phyloP scores from a whole-genome alignment of 495 filamentous ascomycete genomes.

The Talaromyces proteolyticus region DNA sequence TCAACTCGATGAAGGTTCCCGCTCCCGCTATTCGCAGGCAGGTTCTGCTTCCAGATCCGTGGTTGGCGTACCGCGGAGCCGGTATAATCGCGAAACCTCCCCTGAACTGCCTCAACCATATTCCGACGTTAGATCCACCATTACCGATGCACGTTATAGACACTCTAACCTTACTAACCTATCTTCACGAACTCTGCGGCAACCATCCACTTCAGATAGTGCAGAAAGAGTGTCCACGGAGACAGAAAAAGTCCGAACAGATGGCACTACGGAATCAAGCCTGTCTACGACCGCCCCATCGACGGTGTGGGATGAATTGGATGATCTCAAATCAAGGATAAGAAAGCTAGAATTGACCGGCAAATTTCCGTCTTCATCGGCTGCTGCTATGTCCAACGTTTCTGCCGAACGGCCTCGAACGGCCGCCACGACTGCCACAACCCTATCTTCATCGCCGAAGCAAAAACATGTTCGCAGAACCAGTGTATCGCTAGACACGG shows the following conservation, averaged over 20 bases:
- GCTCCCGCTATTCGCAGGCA: slow-evolving; percentile 31
- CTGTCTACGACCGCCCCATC: slow-evolving; percentile 83
- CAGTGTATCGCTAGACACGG: slow-evolving; percentile 18
- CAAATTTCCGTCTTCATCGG: slow-evolving; percentile 74
- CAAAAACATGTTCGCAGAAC: slow-evolving; percentile 41
- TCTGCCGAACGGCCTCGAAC: slow-evolving; percentile 81
- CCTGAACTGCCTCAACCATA: slow-evolving; percentile 35
- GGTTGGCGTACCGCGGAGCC: slow-evolving; percentile 33
- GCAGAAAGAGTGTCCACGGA: slow-evolving; percentile 30
- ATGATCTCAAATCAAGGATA: slow-evolving; percentile 92
- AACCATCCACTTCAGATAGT: slow-evolving; percentile 44
- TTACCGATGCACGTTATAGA: slow-evolving; percentile 22
- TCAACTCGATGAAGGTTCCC: slow-evolving; percentile 43
- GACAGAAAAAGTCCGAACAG: slow-evolving; percentile 45
- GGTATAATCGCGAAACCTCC: slow-evolving; percentile 36
- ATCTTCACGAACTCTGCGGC: slow-evolving; percentile 40
- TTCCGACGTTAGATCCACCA: slow-evolving; percentile 40
- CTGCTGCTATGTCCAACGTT: slow-evolving; percentile 66
- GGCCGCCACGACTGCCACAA: slow-evolving; percentile 89
- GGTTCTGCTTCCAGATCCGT: slow-evolving; percentile 38
- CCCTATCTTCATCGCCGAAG: slow-evolving; percentile 81
- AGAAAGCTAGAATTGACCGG: slow-evolving; percentile 87
- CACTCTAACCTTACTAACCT: not conserved
- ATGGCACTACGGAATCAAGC: slow-evolving; percentile 69
- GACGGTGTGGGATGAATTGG: slow-evolving; percentile 95